Base-by-base conservation (phyloP, 2,329 filamentous ascomycete genomes). In the Claviceps digitariae region DNA sequence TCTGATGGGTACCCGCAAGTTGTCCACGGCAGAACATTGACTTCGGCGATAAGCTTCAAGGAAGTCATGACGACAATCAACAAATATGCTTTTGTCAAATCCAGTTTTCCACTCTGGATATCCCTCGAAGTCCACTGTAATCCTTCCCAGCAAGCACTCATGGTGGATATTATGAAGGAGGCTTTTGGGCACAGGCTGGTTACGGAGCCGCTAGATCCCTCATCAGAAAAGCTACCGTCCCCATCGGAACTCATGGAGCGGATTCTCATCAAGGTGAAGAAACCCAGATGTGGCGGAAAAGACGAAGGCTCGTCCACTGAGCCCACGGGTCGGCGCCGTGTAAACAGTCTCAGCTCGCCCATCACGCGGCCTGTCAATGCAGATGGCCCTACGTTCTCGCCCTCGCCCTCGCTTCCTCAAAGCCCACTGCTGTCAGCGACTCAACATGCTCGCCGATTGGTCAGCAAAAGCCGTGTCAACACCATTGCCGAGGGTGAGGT, bases 111-210 rank as follows among this genome's bases (percentile, higher is more conserved):
- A 0, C 75, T 98, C 17, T 95, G 93, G 73, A 83, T 98, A 57
- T 97, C 93, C 1, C 83, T 98, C 15, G 93, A 98, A 67, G 90
- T 97, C 4, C 93, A 97, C 66, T 97, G 93, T 76, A 87, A 81
- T 60, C 72, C 83, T 2, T 74, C 82, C 13, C 93, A 97, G 65
- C 93, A 98, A 67, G 75, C 81, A 21, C 78, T 81, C 46, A 97
- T 98, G 93, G 86, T 90, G 23, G 82, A 86, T 56, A 93, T 88
- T 57, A 95, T 97, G 80, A 85, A 83, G 63, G 83, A 86, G 31
- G 81, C 86, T 10, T 95, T 96, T 66, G 87, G 87, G 29, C 73
- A 84, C n/a, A 82, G 83, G 59, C 78, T 98, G 46, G 75, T 97
- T 13, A 80, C 83, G 0, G 81, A 89, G 60, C 86, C 89, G 0